Base-by-base conservation (phyloP, 192 early-diverging fungal genomes). In the Rhizophagus prolifer region DNA sequence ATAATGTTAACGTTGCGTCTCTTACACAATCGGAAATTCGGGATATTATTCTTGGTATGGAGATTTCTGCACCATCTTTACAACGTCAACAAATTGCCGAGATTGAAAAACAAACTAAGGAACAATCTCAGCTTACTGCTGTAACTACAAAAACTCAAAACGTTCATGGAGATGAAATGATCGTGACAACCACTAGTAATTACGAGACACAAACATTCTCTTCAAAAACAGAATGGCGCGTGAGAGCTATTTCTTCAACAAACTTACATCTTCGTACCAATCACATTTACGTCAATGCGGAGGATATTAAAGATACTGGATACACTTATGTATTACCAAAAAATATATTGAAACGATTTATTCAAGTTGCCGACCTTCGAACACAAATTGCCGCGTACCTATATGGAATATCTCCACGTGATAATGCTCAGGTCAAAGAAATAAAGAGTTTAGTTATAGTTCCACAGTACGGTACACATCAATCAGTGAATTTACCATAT, bases 151-250 rank as follows among this genome's bases (percentile, higher is more conserved):
- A 94, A 85, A 95, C 96, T n/a, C 92, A 91, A 81, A 98, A 99
- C 79, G 91, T 96, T 58, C 96, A 95, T 71, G 97, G 97, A 74
- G 96, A 98, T 85, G 95, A 99, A 84, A 98, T 98, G 85, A 92
- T 98, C 79, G 94, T 96, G n/a, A 96, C 95, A 1, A 98, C 96
- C 7, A 97, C 95, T 4, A 95, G 94, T 75, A 95, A 95, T 76
- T 99, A 97, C 80, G 97, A 98, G 85, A 92, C 94, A 8, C 94
- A 96, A 85, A 95, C 95, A 5, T 99, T 99, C 83, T 89, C 92
- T n/a, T 97, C 96, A 60, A 98, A 99, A 87, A 98, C 96, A 7
- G 97, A 99, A 81, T 99, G 97, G 97, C 94, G 97, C 73, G 90
- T 96, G 61, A 92, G 97, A 58, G 96, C 97, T n/a, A 95, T 99